Percentiles rank a stretch among this genome's conserved stretches.
Evolutionary conservation across 768 basidiomycete species (phyloP).

Genomic region (Trametes coccinea): DNA sequence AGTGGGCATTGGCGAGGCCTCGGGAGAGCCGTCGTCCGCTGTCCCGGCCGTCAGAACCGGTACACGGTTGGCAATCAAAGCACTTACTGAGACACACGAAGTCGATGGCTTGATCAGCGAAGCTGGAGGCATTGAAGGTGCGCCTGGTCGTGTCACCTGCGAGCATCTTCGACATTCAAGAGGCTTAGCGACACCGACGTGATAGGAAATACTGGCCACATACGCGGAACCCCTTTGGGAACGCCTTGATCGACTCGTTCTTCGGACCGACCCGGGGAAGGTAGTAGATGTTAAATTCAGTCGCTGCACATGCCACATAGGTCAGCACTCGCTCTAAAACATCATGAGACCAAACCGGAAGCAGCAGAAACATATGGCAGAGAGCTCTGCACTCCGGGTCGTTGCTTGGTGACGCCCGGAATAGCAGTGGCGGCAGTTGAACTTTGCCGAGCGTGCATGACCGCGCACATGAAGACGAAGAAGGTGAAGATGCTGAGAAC

Average conservation of each 20-base stretch:
- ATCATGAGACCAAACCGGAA: background rate
- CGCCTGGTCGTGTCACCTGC: slow-evolving; percentile 32
- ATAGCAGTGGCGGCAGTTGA: too few species aligned
- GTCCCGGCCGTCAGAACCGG: slow-evolving; percentile 20
- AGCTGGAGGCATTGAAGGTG: slow-evolving; percentile 32
- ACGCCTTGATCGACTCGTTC: slow-evolving; percentile 24
- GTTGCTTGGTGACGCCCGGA: too few species aligned
- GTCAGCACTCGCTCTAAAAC: background rate
- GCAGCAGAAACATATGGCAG: too few species aligned
- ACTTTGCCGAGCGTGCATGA: too few species aligned
- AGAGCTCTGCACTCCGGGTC: too few species aligned
- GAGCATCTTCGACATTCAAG: slow-evolving; percentile 24
- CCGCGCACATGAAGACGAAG: background rate
- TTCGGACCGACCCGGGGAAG: slow-evolving; percentile 25
- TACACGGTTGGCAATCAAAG: background rate
- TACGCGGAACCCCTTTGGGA: slow-evolving; percentile 28
- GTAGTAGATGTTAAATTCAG: slow-evolving; percentile 28
- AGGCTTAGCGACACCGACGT: background rate
- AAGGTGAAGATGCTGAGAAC: background rate
- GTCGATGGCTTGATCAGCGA: slow-evolving; percentile 35
- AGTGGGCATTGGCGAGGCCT: slow-evolving; percentile 19
- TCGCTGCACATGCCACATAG: background rate
- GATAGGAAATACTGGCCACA: background rate
- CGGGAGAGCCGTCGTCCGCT: slow-evolving; percentile 23
- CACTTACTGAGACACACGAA: slow-evolving; percentile 32